Conservation (phyloP, 495 filamentous ascomycete species). For the Daldinia caldariorum region DNA sequence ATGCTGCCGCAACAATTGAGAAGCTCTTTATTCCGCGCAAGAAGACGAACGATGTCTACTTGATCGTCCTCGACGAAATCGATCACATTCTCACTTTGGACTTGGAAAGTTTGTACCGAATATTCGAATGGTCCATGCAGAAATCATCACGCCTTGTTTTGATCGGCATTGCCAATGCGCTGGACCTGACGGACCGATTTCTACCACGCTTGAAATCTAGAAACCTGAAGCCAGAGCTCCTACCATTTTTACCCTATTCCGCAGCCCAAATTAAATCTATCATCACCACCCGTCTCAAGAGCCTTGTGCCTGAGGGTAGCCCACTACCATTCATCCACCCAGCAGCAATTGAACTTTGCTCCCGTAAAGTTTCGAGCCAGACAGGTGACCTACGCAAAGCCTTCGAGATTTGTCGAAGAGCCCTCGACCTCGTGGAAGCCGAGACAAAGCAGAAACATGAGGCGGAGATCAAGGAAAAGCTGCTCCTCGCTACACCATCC, state of each 20-base stretch:
- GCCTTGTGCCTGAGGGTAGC: constrained; percentile 68
- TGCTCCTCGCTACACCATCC: constrained; percentile 58
- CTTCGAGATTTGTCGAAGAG: constrained; percentile 90
- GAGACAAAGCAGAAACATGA: constrained; percentile 77
- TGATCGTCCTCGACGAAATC: constrained; percentile 93
- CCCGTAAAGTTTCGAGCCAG: constrained; percentile 92
- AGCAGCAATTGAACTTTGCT: constrained; percentile 88
- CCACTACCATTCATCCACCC: constrained; percentile 91
- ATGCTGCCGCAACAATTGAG: constrained; percentile 69
- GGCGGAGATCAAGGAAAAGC: constrained; percentile 60
- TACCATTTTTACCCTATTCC: constrained; percentile 93
- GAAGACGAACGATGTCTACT: constrained; percentile 65
- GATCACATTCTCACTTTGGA: constrained; percentile 91
- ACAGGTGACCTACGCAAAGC: constrained; percentile 95
- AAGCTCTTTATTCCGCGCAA: constrained; percentile 71
- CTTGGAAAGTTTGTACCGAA: constrained; percentile 81
- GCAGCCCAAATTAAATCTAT: constrained; percentile 88
- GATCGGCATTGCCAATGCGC: constrained; percentile 94
- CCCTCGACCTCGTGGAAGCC: constrained; percentile 86
- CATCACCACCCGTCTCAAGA: constrained; percentile 82
- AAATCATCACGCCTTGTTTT: constrained; percentile 79
- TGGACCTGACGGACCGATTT: constrained; percentile 95
- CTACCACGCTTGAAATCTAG: constrained; percentile 92
- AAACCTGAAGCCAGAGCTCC: constrained; percentile 85
- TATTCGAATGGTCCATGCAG: constrained; percentile 94